phyloP scores from a whole-genome alignment of 441 rosid species.

The Rhodomyrtus psidioides region DNA sequence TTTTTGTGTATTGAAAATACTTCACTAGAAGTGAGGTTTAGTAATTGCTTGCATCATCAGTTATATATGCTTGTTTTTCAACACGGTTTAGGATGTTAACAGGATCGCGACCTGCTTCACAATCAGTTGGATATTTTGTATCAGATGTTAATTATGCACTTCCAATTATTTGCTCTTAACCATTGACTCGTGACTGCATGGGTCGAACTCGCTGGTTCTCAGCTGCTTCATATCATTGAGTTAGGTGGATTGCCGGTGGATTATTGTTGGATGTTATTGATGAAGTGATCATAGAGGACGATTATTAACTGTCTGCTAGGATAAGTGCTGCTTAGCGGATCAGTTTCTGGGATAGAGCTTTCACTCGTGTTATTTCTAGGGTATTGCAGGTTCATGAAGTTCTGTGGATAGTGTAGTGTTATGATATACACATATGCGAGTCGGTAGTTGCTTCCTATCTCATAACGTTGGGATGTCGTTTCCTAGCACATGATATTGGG shows the following conservation, averaged over 20 bases:
- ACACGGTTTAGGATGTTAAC: not conserved
- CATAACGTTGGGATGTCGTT: constrained; percentile 10
- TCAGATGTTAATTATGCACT: not conserved
- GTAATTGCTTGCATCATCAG: not conserved
- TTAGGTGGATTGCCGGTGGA: not conserved
- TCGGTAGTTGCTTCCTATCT: not conserved
- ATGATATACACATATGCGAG: not conserved
- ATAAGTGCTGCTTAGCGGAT: not conserved
- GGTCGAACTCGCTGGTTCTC: not conserved
- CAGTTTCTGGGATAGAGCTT: not conserved
- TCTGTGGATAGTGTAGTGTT: not conserved
- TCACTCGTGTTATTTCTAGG: not conserved
- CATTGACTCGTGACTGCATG: not conserved
- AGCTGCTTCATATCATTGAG: not conserved
- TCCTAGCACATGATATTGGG: constrained; percentile 1
- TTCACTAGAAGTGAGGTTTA: constrained; percentile 7
- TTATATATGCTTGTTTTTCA: not conserved
- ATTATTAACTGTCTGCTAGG: not conserved
- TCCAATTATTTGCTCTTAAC: not conserved
- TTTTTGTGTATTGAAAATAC: constrained; percentile 5
- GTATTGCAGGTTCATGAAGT: not conserved
- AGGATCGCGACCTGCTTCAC: not conserved
- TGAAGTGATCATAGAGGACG: not conserved
- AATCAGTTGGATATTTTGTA: not conserved
- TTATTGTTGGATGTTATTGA: not conserved